Evolutionary conservation across 2,329 filamentous ascomycete genomes (phyloP).

Genomic region (Monosporascus sp.): DNA sequence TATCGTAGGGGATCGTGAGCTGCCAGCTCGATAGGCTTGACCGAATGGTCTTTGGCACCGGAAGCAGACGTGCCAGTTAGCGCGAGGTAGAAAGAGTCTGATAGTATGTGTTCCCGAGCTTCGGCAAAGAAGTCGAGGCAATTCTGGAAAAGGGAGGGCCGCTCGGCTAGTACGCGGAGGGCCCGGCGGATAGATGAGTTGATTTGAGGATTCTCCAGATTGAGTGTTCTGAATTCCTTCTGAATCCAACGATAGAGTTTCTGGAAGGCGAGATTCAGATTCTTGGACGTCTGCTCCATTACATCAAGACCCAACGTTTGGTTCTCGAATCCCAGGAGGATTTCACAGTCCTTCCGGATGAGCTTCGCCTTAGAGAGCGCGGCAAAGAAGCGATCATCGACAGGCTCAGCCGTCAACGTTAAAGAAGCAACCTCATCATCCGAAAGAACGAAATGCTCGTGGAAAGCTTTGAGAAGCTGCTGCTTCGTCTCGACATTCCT

Average conservation of each 20-base stretch:
- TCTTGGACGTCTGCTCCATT: constrained; percentile 84
- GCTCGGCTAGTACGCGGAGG: constrained; percentile 80
- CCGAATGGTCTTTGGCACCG: constrained; percentile 52
- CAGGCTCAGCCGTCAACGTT: constrained; percentile 73
- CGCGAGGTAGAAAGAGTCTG: constrained; percentile 83
- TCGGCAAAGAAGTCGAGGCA: constrained; percentile 93
- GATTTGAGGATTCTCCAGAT: constrained; percentile 92
- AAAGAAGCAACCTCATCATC: constrained; percentile 74
- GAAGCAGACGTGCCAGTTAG: constrained; percentile 67
- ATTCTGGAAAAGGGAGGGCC: constrained; percentile 85
- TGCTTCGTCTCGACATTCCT: constrained; percentile 75
- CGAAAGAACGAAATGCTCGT: constrained; percentile 75
- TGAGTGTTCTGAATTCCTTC: constrained; percentile 84
- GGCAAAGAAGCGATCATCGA: constrained; percentile 80
- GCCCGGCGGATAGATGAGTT: constrained; percentile 78
- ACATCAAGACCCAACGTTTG: constrained; percentile 84
- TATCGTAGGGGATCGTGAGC: constrained; percentile 91
- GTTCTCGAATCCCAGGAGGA: constrained; percentile 84
- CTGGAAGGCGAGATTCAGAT: constrained; percentile 85
- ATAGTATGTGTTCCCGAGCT: constrained; percentile 78
- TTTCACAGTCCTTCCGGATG: constrained; percentile 83
- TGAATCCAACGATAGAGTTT: constrained; percentile 96
- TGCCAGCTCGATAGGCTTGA: constrained; percentile 89
- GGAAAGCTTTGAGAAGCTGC: constrained; percentile 71
- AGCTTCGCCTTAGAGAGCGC: constrained; percentile 75